Conservation (phyloP, 305 asterid species). For the Fraxinus latifolia region DNA sequence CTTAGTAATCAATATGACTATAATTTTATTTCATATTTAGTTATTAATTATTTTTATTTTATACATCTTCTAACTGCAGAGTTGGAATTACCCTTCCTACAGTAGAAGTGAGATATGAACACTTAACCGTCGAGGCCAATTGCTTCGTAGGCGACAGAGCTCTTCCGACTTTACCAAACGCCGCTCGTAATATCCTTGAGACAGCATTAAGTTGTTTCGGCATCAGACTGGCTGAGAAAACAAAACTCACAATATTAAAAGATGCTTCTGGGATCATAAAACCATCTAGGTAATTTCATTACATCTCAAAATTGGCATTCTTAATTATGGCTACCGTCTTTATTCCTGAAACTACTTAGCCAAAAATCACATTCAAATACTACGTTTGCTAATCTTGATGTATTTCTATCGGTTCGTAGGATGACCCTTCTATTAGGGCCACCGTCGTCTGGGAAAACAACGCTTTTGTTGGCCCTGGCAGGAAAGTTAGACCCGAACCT, state of each 20-base stretch:
- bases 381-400: neutral
- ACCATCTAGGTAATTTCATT: constrained; percentile 51
- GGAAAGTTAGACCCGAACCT: constrained; percentile 55
- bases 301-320: neutral
- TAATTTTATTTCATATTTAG: neutral
- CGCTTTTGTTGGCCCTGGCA: constrained; percentile 56
- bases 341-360: neutral
- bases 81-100: constrained; percentile 63
- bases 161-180: constrained; percentile 57
- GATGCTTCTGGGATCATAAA: constrained; percentile 55
- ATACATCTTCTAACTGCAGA: constrained; percentile 27
- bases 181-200: constrained; percentile 48
- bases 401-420: constrained; percentile 32
- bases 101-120: constrained; percentile 56
- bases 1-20: neutral
- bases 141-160: constrained; percentile 63
- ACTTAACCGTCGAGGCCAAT: constrained; percentile 53
- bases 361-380: neutral
- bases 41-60: neutral
- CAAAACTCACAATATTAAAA: constrained; percentile 53
- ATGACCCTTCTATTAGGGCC: constrained; percentile 68
- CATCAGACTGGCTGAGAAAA: constrained; percentile 36
- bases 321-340: neutral
- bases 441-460: constrained; percentile 64
- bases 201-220: constrained; percentile 42